phyloP scores from a whole-genome alignment of 768 basidiomycete genomes.

The Serpula lacrymans region DNA sequence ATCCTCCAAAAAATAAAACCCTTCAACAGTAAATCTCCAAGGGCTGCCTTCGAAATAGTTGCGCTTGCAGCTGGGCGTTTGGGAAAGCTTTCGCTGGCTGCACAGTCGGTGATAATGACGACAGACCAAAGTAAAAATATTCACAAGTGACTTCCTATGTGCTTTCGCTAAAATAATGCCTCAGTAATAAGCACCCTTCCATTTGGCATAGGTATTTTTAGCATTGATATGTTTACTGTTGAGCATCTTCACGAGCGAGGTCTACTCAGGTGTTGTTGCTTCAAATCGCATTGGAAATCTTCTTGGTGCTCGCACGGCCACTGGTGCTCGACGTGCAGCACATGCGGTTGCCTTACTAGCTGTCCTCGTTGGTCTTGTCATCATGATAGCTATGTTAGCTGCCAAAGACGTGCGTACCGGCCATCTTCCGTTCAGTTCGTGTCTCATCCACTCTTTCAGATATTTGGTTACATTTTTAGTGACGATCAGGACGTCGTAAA shows the following conservation, averaged over 20 bases:
- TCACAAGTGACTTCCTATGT: constrained; percentile 5
- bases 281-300: constrained; percentile 73
- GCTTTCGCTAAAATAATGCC: constrained; percentile 1
- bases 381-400: constrained; percentile 59
- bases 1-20: not conserved
- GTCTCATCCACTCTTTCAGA: constrained; percentile 21
- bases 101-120: constrained; percentile 79
- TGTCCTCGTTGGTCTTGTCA: constrained; percentile 50
- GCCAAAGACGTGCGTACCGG: constrained; percentile 48
- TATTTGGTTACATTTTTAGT: constrained; percentile 67
- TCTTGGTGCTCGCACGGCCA: constrained; percentile 54
- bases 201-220: constrained; percentile 57
- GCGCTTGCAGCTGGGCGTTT: constrained; percentile 73
- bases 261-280: constrained; percentile 54
- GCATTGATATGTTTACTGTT: not conserved
- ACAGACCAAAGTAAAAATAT: constrained; percentile 77
- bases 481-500: constrained; percentile 53
- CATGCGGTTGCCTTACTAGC: constrained; percentile 65
- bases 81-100: constrained; percentile 64
- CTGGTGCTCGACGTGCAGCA: constrained; percentile 52
- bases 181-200: constrained; percentile 70
- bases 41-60: constrained; percentile 82
- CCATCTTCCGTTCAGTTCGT: not conserved
- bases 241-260: not conserved
- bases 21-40: constrained; percentile 21